Evolutionary conservation across 768 basidiomycete genomes (phyloP), one percentile per base, ranked within the genome.

Genomic region (Fibroporia radiculosa): DNA sequence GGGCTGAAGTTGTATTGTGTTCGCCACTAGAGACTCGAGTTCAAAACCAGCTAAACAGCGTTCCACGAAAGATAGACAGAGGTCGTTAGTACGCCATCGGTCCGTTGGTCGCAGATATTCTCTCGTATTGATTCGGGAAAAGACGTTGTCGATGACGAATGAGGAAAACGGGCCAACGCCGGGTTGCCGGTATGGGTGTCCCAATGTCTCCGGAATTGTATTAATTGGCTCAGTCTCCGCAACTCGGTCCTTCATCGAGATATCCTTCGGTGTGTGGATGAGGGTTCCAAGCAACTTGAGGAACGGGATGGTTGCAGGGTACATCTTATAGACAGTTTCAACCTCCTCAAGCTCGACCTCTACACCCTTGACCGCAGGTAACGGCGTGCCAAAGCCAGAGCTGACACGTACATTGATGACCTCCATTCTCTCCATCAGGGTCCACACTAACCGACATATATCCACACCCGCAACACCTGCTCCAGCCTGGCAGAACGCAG

Each of bases 71-170:
- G 77, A 80, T 34, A 97, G 68, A 43, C 85, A 88, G 0, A 84
- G 70, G 51, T 93, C 91, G 43, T 92, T 86, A 60, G 87, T 82
- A 54, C 79, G 72, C 92, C 91, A 97, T 48, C 84, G 67, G 56
- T 97, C 91, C 11, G 78, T 78, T 10, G 78, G 78, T 25, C 74
- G 73, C 2, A 75, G 68, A 56, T 85, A 97, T 48, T 87, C 90
- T 35, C 93, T 73, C 41, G 69, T 73, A 12, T 79, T 71, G 33
- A 89, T 82, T 41, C 82, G 80, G 25, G 82, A 73, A 51, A 97
- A 86, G 2, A 98, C 88, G 37, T 85, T 87, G 55, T 97, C 92
- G 48, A 95, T 66, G 44, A 93, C 84, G 58, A 95, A 97, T n/a
- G 74, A 67, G 10, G 82, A 72, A 63, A 87, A 95, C 0, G 92